Evolutionary conservation across 495 filamentous ascomycete species (phyloP).

Genomic region (Endocarpon pusillum): DNA sequence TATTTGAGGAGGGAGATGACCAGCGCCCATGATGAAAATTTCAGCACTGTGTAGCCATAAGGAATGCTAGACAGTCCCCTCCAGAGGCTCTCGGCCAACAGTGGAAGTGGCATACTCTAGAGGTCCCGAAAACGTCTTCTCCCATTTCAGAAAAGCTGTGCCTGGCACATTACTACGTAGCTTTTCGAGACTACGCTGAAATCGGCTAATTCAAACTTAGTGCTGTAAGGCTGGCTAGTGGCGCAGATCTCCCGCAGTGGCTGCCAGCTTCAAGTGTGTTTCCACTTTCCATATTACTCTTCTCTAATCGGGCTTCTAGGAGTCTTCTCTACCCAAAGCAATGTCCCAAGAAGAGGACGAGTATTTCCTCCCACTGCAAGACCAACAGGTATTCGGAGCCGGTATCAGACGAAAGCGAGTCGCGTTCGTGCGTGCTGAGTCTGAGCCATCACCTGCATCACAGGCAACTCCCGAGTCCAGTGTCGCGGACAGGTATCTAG

Average conservation of each 20-base stretch:
- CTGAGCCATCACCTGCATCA: constrained; percentile 10
- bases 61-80: constrained; percentile 56
- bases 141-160: too few relatives aligned
- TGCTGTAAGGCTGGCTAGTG: too few relatives aligned
- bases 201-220: too few relatives aligned
- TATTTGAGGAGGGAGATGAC: constrained; percentile 52
- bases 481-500: constrained; percentile 51
- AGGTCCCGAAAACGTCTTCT: too few relatives aligned
- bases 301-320: too few relatives aligned
- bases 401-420: constrained; percentile 62
- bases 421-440: constrained; percentile 46
- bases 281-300: too few relatives aligned
- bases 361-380: constrained; percentile 50
- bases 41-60: constrained; percentile 39
- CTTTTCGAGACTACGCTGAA: too few relatives aligned
- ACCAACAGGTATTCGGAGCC: constrained; percentile 62
- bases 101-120: constrained; percentile 60
- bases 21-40: constrained; percentile 37
- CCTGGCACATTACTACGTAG: too few relatives aligned
- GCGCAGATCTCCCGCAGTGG: too few relatives aligned
- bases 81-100: constrained; percentile 40
- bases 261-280: too few relatives aligned
- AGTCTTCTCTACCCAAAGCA: too few relatives aligned
- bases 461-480: constrained; percentile 17
- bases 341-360: constrained; percentile 30